Evolutionary conservation across 2,329 filamentous ascomycete species (phyloP).

Genomic region (Juglanconis juglandina): DNA sequence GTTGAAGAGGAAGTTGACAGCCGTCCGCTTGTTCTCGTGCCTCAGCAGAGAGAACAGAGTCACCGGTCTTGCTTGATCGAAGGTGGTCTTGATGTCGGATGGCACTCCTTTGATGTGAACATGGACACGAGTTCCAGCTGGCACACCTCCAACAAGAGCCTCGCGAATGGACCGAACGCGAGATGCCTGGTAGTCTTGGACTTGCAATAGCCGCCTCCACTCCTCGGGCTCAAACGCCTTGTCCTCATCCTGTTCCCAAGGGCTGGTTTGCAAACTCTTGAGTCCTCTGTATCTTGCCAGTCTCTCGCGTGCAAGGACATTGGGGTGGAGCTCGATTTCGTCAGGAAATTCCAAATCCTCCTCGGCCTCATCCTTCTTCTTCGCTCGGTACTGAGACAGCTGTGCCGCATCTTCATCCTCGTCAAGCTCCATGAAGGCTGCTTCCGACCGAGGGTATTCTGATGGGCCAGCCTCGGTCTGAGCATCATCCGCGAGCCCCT

Average conservation of each 20-base stretch:
- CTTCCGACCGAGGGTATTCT: constrained; percentile 87
- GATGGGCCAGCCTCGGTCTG: constrained; percentile 77
- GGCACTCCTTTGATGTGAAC: constrained; percentile 64
- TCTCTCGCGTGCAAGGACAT: constrained; percentile 80
- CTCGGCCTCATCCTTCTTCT: constrained; percentile 74
- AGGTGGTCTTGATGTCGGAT: constrained; percentile 39
- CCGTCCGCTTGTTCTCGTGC: constrained; percentile 92
- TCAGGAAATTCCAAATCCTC: constrained; percentile 96
- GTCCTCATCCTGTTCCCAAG: constrained; percentile 88
- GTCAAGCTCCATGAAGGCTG: constrained; percentile 77
- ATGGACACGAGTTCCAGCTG: constrained; percentile 77
- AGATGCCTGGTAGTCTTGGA: constrained; percentile 85
- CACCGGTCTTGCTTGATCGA: constrained; percentile 57
- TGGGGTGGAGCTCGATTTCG: constrained; percentile 89
- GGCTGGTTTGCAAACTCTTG: constrained; percentile 83
- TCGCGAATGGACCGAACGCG: constrained; percentile 75
- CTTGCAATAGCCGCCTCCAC: constrained; percentile 79
- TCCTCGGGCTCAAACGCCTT: constrained; percentile 82
- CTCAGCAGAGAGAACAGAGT: constrained; percentile 82
- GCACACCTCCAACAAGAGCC: constrained; percentile 82
- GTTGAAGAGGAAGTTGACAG: constrained; percentile 84
- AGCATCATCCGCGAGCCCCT: constrained; percentile 62
- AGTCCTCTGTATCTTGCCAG: constrained; percentile 83
- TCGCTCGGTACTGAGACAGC: constrained; percentile 75
- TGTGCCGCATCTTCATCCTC: constrained; percentile 76